Conservation (phyloP, 2,329 filamentous ascomycete species). For the Colletotrichum sp. region DNA sequence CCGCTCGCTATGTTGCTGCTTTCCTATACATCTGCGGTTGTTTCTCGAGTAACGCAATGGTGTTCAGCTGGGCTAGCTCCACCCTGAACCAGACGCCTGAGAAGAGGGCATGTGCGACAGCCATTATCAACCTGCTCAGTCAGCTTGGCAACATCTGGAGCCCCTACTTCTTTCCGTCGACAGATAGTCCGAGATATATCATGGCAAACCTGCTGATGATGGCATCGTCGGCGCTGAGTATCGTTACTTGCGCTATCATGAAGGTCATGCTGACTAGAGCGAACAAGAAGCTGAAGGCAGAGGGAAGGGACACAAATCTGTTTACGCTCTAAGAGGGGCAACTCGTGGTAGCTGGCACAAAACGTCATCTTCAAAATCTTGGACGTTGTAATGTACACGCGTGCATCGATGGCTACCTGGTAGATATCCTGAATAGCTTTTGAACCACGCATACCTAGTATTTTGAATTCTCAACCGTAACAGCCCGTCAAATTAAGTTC, state of each 20-base stretch:
- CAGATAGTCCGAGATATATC: conserved; percentile 30
- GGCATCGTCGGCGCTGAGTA: not conserved
- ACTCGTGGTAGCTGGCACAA: not conserved
- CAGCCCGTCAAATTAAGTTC: not conserved
- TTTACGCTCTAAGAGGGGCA: not conserved
- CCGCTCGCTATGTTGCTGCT: conserved; percentile 51
- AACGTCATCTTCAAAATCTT: not conserved
- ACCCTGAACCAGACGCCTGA: conserved; percentile 38
- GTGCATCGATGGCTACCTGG: not conserved
- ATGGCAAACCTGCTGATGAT: conserved; percentile 30
- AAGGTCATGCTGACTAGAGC: not conserved
- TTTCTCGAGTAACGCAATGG: conserved; percentile 31
- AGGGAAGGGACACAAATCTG: not conserved
- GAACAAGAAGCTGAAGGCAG: not conserved
- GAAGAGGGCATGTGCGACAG: conserved; percentile 38
- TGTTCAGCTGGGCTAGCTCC: conserved; percentile 38
- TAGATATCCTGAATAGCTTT: not conserved
- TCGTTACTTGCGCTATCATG: conserved; percentile 3
- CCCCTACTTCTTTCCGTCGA: conserved; percentile 40
- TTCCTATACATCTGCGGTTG: conserved; percentile 32
- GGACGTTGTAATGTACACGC: not conserved
- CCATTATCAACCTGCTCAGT: conserved; percentile 40
- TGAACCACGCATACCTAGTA: not conserved
- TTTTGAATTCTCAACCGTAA: not conserved
- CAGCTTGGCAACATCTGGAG: conserved; percentile 42